Evolutionary conservation across 2,329 filamentous ascomycete species (phyloP).

Genomic region (Monilinia polystroma): DNA sequence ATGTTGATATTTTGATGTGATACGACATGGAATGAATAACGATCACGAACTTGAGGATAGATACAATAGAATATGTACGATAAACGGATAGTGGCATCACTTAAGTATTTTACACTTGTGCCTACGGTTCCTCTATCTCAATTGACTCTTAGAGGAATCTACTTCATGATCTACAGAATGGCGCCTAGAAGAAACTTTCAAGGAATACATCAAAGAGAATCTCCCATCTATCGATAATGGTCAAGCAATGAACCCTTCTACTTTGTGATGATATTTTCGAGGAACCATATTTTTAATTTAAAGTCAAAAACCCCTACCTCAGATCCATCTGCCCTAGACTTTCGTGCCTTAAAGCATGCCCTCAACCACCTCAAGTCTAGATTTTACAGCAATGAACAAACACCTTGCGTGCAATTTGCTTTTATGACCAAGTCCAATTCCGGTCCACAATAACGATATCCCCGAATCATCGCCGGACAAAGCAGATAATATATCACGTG

Average conservation of each 20-base stretch:
- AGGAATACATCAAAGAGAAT: neutral
- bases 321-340: neutral
- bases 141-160: neutral
- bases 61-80: neutral
- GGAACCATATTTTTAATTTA: neutral
- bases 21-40: neutral
- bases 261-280: too few relatives aligned
- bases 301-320: neutral
- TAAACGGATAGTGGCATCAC: neutral
- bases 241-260: too few relatives aligned
- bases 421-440: neutral
- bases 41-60: neutral
- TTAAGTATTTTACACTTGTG: neutral
- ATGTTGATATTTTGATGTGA: neutral
- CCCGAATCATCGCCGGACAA: conserved; percentile 15
- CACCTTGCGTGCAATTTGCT: neutral
- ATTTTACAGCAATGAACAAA: neutral
- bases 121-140: neutral
- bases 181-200: neutral
- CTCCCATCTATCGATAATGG: too few relatives aligned
- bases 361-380: neutral
- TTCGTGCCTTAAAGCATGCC: neutral
- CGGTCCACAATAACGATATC: neutral
- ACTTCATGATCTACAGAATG: neutral
- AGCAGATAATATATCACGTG: conserved; percentile 3